Conservation (phyloP, 1,284 basidiomycete genomes). For the Austroboletus niveus region DNA sequence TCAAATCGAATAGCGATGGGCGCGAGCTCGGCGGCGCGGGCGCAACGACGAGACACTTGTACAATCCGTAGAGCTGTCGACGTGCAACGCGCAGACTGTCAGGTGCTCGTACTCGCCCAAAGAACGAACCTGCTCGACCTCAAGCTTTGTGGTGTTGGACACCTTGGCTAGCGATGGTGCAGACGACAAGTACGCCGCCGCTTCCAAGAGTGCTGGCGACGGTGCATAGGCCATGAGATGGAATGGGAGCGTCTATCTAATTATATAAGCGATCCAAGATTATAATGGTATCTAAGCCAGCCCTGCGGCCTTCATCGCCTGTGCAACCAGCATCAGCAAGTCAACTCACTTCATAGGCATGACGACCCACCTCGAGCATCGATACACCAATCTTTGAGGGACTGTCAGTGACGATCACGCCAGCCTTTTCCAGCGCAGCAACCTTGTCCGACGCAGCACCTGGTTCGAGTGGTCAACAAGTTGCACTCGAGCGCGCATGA, state of each 20-base stretch:
- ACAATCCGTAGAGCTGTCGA: conserved; percentile 81
- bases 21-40: conserved; percentile 53
- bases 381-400: conserved; percentile 92
- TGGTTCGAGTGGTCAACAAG: conserved; percentile 25
- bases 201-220: conserved; percentile 55
- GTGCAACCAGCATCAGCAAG: conserved; percentile 5
- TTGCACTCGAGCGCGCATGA: background rate
- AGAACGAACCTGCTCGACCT: conserved; percentile 51
- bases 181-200: conserved; percentile 63
- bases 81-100: conserved; percentile 26
- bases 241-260: conserved; percentile 13
- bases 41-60: conserved; percentile 71
- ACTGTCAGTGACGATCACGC: conserved; percentile 91
- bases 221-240: conserved; percentile 33
- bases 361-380: conserved; percentile 72
- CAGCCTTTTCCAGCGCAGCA: conserved; percentile 89
- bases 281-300: conserved; percentile 53
- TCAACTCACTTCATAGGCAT: background rate
- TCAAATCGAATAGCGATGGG: conserved; percentile 81
- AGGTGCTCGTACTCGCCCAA: conserved; percentile 25
- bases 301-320: conserved; percentile 86
- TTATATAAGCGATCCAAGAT: conserved; percentile 28
- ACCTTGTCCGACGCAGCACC: conserved; percentile 96
- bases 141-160: conserved; percentile 63
- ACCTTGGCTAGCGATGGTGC: conserved; percentile 51